Base-by-base conservation (phyloP, 1,284 basidiomycete species). In the Naganishia albida region DNA sequence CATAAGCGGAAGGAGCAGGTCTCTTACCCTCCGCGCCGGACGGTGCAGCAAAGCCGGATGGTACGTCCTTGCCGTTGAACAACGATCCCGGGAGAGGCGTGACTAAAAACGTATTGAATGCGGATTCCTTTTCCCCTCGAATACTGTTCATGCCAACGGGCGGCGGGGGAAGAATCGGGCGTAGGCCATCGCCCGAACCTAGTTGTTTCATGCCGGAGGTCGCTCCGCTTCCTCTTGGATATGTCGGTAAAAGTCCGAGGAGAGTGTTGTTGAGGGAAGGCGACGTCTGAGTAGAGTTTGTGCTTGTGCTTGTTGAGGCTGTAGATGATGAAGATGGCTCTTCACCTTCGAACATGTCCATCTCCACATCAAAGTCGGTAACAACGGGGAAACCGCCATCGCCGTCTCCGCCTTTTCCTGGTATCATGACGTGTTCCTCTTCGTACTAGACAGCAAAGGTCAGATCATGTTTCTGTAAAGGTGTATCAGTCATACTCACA, bases 361-460 rank as follows among this genome's bases (percentile, higher is more conserved):
- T 68, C 12, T 68, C 67, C 18, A 68, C 67, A 40, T 68, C 67
- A 34, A 60, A 48, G 57, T 50, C 57, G 0, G 53, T 46, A 25
- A 55, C 63, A 18, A 57, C 54, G 2, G 63, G 53, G 44, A 55
- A 64, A 18, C 54, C 39, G 18, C 63, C 55, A 28, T 65, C 64
- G 6, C 49, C 50, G 25, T 67, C 66, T 49, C 34, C 34, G 34
- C 53, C 40, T 51, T 53, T 44, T 60, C 51, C 40, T 10, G 43
- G 40, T 28, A 64, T 62, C 25, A 67, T 63, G 8, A 67, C 65
- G 51, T 67, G 66, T n/a, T 63, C 62, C 53, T 67, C 66, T 23
- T 67, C 66, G 56, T 67, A 67, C 60, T 66, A 51, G 38, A 46
- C 25, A 30, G 26, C 10, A 28, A 42, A 18, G 26, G n/a, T 30